phyloP scores from a whole-genome alignment of 352 stramenopile genomes.

The Chrysophaeum taylorii region DNA sequence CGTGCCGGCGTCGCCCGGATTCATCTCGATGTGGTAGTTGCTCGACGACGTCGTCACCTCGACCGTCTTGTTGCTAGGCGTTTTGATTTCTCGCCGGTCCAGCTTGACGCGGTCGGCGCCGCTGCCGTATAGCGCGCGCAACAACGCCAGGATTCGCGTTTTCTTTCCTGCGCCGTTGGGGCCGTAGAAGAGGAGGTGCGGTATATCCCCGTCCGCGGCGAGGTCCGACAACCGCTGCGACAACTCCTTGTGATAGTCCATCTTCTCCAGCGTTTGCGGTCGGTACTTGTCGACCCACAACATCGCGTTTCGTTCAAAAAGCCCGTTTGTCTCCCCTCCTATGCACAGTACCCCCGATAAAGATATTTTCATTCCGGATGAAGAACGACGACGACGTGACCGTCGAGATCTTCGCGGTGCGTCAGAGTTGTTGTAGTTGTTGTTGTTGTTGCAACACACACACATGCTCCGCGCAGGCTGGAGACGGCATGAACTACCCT shows the following conservation, averaged over 20 bases:
- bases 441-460: not conserved
- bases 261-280: conserved; percentile 69
- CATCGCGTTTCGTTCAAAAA: no score
- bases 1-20: conserved; percentile 87
- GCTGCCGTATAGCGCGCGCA: conserved; percentile 85
- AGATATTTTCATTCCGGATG: not conserved
- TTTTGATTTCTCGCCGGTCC: conserved; percentile 68
- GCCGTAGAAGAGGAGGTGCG: conserved; percentile 96
- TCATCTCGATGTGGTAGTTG: conserved; percentile 99
- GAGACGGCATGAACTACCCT: conserved; percentile 75
- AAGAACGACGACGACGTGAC: conserved; percentile 46
- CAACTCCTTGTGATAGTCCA: conserved; percentile 85
- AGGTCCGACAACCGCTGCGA: conserved; percentile 73
- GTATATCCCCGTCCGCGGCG: conserved; percentile 62
- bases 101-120: conserved; percentile 75
- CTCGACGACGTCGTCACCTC: conserved; percentile 94
- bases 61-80: conserved; percentile 74
- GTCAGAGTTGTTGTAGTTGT: no score
- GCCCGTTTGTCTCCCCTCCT: no score
- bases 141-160: conserved; percentile 88
- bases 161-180: conserved; percentile 95
- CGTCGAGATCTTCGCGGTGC: conserved; percentile 63
- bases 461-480: conserved; percentile 28
- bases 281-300: conserved; percentile 98
- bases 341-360: no score